These are phyloP conservation scores for Nicotiana benthamiana DNA, from an alignment of 257 asterid genomes.

Conservation along the genomic window DNA sequence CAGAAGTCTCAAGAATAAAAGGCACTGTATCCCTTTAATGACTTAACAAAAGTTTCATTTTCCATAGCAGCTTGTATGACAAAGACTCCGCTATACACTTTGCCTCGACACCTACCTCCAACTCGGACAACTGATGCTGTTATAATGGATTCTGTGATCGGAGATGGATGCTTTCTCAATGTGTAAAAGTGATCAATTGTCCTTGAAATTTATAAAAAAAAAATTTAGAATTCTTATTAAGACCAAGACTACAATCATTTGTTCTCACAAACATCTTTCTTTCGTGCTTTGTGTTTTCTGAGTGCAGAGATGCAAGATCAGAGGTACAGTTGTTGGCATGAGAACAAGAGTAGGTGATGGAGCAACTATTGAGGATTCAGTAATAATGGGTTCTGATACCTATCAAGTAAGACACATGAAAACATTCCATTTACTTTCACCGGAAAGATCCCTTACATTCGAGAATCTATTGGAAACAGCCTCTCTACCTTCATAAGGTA, in stretches of 20 bases:
- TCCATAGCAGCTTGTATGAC: slow-evolving; percentile 53
- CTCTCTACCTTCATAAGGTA: no score
- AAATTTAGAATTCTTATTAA: background rate
- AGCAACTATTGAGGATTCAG: slow-evolving; percentile 66
- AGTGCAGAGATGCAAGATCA: slow-evolving; percentile 69
- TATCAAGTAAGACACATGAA: slow-evolving; percentile 44
- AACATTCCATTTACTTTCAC: background rate
- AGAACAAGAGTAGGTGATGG: slow-evolving; percentile 53
- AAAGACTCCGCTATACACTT: slow-evolving; percentile 63
- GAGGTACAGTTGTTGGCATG: slow-evolving; percentile 70
- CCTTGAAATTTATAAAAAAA: background rate
- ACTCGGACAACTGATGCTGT: slow-evolving; percentile 62
- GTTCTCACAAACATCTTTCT: background rate
- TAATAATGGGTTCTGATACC: slow-evolving; percentile 67
- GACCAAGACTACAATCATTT: background rate
- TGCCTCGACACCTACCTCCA: slow-evolving; percentile 90
- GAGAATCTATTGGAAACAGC: no score
- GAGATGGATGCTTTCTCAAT: slow-evolving; percentile 72
- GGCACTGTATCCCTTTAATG: background rate
- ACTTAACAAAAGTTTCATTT: background rate
- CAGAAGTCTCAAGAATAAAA: slow-evolving; percentile 6
- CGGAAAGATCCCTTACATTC: no score
- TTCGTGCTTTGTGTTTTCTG: background rate
- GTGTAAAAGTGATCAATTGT: slow-evolving; percentile 31
- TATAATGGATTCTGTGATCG: slow-evolving; percentile 62